A percentile compares a stretch with the other conserved stretches of the same genome.
Evolutionary conservation across 306 rosid species (phyloP).

Genomic region (Senna siamea): DNA sequence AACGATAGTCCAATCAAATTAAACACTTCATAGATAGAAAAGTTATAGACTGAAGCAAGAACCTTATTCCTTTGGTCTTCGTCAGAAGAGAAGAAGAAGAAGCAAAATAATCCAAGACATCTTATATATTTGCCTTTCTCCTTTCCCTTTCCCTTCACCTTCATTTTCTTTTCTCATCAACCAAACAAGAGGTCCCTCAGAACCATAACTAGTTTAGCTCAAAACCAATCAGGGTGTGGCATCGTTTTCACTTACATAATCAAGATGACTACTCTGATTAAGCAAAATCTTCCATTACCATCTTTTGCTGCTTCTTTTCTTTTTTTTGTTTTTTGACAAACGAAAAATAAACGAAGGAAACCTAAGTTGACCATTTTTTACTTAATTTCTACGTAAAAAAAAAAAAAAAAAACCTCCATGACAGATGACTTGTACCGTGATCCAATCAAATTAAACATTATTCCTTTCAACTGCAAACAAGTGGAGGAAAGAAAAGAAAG

Average conservation of each 20-base stretch:
- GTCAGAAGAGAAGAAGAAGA: neutral
- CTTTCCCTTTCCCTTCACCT: neutral
- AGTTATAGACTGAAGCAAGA: too few species aligned
- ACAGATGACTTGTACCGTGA: neutral
- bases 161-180: constrained; percentile 4
- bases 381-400: neutral
- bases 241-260: neutral
- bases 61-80: neutral
- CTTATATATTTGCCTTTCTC: too few species aligned
- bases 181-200: neutral
- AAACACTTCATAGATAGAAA: too few species aligned
- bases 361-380: constrained; percentile 2
- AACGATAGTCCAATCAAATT: too few species aligned
- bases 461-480: neutral
- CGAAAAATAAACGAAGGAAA: neutral
- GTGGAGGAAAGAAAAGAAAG: neutral
- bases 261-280: neutral
- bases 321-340: too few species aligned
- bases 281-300: too few species aligned
- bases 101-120: neutral
- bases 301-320: too few species aligned
- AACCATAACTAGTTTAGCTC: neutral
- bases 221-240: neutral
- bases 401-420: neutral
- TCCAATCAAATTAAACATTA: neutral